Evolutionary conservation across 768 basidiomycete species (phyloP).

Genomic region (Rhizopogon vesiculosus): DNA sequence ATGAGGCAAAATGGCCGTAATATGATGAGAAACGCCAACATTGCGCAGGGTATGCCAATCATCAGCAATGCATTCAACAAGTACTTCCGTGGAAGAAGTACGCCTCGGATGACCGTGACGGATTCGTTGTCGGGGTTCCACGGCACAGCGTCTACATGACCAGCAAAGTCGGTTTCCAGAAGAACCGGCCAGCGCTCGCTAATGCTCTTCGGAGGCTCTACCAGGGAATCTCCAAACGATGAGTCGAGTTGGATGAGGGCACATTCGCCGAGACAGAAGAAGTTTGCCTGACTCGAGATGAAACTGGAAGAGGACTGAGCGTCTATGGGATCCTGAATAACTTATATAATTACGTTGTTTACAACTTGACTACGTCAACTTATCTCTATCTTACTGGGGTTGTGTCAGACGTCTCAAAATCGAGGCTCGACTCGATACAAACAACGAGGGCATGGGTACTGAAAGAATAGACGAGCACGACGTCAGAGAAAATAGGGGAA

Average conservation of each 20-base stretch:
- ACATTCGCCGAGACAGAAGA: not conserved
- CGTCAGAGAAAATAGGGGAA: no score
- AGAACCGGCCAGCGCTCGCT: not conserved
- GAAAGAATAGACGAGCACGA: no score
- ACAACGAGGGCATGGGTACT: no score
- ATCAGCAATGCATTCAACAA: not conserved
- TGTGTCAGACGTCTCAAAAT: no score
- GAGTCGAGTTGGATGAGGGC: not conserved
- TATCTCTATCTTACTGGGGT: no score
- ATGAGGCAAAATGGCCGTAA: not conserved
- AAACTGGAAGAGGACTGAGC: no score
- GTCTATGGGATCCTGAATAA: no score
- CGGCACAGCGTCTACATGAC: not conserved
- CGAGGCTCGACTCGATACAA: no score
- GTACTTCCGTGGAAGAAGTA: not conserved
- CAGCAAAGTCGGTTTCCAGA: not conserved
- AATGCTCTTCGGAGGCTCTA: not conserved
- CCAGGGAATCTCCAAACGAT: not conserved
- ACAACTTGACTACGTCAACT: no score
- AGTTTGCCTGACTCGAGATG: not conserved
- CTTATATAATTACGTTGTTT: no score
- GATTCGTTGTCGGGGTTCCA: not conserved
- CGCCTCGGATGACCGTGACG: not conserved
- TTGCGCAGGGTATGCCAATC: not conserved
- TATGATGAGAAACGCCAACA: not conserved